Percentiles rank a stretch among this genome's conserved stretches.
Conservation (phyloP, 345 rosid species). For the Eucalyptus melliodora region DNA sequence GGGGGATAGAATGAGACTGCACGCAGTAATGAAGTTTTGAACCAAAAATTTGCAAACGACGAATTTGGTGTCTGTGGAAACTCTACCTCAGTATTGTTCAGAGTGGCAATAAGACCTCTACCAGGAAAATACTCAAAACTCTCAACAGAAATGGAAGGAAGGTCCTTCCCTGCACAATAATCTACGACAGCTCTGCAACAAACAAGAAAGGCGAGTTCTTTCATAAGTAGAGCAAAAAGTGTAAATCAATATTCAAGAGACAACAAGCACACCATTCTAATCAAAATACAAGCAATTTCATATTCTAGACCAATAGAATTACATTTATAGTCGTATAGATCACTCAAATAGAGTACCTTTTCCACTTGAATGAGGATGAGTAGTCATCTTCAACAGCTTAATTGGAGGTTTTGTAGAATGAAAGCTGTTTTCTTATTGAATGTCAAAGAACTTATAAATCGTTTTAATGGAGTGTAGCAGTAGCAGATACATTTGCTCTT, state of each 20-base stretch:
- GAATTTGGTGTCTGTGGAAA: background rate
- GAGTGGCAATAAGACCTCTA: slow-evolving; percentile 84
- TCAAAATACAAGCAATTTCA: background rate
- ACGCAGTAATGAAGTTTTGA: background rate
- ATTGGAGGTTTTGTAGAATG: background rate
- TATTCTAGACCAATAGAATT: background rate
- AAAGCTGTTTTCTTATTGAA: background rate
- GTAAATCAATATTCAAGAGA: background rate
- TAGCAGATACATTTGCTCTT: background rate
- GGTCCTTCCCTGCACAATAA: slow-evolving; percentile 82
- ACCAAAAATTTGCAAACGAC: background rate
- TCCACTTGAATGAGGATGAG: background rate
- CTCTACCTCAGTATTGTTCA: slow-evolving; percentile 57
- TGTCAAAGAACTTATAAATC: background rate
- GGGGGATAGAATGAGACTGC: background rate
- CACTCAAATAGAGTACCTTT: background rate
- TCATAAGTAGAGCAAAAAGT: background rate
- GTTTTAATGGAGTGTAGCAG: background rate
- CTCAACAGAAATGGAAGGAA: slow-evolving; percentile 76
- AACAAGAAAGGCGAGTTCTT: background rate
- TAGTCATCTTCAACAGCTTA: background rate
- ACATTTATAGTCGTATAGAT: background rate
- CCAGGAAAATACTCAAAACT: slow-evolving; percentile 94
- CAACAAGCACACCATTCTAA: background rate
- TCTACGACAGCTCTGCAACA: slow-evolving; percentile 90